Conservation (phyloP, 352 stramenopile genomes). For the Saprolegnia parasitica region DNA sequence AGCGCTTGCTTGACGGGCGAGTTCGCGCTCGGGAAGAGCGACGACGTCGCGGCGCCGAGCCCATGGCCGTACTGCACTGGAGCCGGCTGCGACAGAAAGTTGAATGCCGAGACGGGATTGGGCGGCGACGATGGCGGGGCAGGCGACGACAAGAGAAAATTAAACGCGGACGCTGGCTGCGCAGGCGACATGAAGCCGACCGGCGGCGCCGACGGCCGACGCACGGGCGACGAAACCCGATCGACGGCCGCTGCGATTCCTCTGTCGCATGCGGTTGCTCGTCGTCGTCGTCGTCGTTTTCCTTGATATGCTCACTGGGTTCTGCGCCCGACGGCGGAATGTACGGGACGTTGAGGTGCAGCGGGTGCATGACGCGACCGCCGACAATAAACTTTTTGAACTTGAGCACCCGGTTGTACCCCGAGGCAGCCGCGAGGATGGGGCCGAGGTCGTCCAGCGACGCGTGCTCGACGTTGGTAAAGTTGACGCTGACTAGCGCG, state of each 20-base stretch:
- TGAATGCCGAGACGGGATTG: not conserved
- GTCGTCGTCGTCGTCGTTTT: not conserved
- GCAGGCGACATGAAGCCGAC: not conserved
- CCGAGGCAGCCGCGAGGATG: constrained; percentile 54
- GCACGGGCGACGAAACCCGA: not conserved
- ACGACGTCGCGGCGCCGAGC: constrained; percentile 15
- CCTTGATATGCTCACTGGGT: not conserved
- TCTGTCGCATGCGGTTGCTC: not conserved
- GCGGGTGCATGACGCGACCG: constrained; percentile 64
- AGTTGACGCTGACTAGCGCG: constrained; percentile 74
- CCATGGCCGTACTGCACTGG: constrained; percentile 11
- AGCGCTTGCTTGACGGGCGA: constrained; percentile 33
- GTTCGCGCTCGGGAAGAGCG: constrained; percentile 6
- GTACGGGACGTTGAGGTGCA: constrained; percentile 65
- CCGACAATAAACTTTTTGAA: constrained; percentile 84
- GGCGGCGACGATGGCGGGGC: constrained; percentile 13
- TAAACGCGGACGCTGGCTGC: not conserved
- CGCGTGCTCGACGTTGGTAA: constrained; percentile 66
- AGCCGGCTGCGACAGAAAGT: constrained; percentile 16
- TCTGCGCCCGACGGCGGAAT: constrained; percentile 42
- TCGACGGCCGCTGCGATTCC: too few relatives aligned
- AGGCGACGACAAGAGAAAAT: not conserved
- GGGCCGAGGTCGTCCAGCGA: constrained; percentile 61
- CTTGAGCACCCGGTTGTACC: constrained; percentile 57
- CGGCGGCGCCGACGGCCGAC: too few relatives aligned